Percentiles rank a stretch among this genome's conserved stretches.
Conservation (phyloP, 257 asterid species). For the Nicotiana paniculata region DNA sequence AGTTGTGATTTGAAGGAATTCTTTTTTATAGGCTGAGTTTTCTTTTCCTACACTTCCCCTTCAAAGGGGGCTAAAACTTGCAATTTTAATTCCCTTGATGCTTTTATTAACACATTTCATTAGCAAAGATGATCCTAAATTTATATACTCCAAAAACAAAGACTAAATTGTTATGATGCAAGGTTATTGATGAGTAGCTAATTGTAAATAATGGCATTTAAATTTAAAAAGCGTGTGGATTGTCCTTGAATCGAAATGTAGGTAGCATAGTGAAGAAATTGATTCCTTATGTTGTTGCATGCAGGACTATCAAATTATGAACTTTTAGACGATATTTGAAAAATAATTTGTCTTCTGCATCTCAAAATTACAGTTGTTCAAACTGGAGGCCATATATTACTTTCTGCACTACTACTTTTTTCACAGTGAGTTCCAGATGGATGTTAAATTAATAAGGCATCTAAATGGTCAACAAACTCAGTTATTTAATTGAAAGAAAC, state of each 20-base stretch:
- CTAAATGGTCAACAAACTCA: not conserved
- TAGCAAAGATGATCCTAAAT: not conserved
- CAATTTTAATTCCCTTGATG: not conserved
- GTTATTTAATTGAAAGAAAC: not conserved
- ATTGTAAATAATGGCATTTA: too few relatives aligned
- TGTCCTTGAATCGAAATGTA: not conserved
- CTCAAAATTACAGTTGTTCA: not conserved
- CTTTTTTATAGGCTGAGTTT: not conserved
- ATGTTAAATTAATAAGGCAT: not conserved
- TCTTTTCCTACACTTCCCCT: not conserved
- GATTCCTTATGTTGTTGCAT: not conserved
- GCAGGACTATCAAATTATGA: not conserved
- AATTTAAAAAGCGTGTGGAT: not conserved
- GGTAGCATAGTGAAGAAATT: not conserved
- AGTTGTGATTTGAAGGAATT: not conserved
- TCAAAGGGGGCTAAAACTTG: not conserved
- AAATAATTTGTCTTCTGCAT: not conserved
- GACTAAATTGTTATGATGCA: not conserved
- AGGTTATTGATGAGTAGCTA: too few relatives aligned
- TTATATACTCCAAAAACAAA: not conserved
- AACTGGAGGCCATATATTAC: not conserved
- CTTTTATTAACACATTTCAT: not conserved
- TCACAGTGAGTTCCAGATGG: not conserved
- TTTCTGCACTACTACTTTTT: not conserved
- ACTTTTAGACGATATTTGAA: not conserved